Evolutionary conservation across 257 asterid genomes (phyloP), one percentile per base, ranked within the genome.

Genomic region (Fraxinus anomala): DNA sequence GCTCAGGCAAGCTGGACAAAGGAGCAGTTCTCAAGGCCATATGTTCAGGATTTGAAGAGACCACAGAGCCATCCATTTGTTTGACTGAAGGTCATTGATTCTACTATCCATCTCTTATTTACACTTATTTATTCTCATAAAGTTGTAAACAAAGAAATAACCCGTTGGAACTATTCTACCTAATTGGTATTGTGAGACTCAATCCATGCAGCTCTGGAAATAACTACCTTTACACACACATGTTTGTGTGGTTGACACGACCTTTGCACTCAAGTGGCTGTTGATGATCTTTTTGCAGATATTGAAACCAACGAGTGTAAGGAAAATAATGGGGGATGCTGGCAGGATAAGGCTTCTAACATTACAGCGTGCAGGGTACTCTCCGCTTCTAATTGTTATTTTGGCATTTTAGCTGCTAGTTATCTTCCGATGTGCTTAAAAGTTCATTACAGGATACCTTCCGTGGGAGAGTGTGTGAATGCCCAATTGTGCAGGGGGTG

Each of bases 251-350:
- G 73, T 2, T 81, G 66, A 66, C 34, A 11, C 73, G 26, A 17
- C 51, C 28, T 74, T 24, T 51, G 65, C 33, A 67, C 74, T 81
- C 40, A 81, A 75, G 66, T 66, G 72, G 23, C 68, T 61, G 4
- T 59, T 65, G 78, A 49, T 71, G 39, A 75, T 42, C 54, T 74
- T 26, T 80, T 74, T 72, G 61, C 89, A 96, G 99, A 89, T 77
- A 83, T 96, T 80, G 91, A 96, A 86, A 96, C 99, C 81, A 93
- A 93, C 47, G 98, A 96, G 83, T 96, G 99, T 80, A 76, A 91
- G 70, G 87, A 83, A 76, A 88, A 92, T 88, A 93, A 96, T 76
- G 99, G 99, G 3, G 99, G 99, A 70, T 96, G 98, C 89, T 96
- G 99, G 99, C 90, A 92, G 76, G 98, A 96, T 80, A 88, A 80